phyloP scores from a whole-genome alignment of 2,329 filamentous ascomycete genomes.

The Penicillium sp. region DNA sequence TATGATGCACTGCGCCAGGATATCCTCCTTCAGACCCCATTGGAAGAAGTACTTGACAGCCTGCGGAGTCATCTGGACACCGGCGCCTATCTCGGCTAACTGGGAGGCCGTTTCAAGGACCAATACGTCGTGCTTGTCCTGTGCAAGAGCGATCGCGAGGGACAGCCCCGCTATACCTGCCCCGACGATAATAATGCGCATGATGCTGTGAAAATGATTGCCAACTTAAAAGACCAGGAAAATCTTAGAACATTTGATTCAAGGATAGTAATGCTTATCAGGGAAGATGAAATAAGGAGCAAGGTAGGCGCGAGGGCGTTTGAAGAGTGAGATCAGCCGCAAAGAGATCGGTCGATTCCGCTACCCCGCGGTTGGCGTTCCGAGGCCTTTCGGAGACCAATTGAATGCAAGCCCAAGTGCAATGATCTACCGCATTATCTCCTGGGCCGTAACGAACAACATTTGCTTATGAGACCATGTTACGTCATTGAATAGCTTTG shows the following conservation, averaged over 20 bases:
- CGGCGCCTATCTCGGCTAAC: slow-evolving; percentile 1
- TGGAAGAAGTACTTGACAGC: slow-evolving; percentile 3
- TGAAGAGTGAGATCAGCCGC: neutral
- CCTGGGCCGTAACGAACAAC: neutral
- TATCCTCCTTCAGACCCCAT: slow-evolving; percentile 4
- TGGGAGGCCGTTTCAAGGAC: neutral
- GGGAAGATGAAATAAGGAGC: neutral
- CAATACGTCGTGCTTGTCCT: neutral
- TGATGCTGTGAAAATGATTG: neutral
- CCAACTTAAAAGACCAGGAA: neutral
- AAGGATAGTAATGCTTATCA: neutral
- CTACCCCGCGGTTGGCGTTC: neutral
- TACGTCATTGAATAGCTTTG: no score
- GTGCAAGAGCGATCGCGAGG: neutral
- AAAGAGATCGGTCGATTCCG: neutral
- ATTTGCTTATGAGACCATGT: neutral
- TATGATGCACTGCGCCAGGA: neutral
- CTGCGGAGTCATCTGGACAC: slow-evolving; percentile 4
- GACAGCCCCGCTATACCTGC: slow-evolving; percentile 1
- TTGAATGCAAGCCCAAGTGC: neutral
- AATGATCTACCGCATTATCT: neutral
- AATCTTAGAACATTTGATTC: no score
- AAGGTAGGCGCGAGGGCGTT: neutral
- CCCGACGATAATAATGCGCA: slow-evolving; percentile 2
- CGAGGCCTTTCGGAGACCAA: no score